Percentiles rank a stretch among this genome's conserved stretches.
These are phyloP conservation scores for Cryptococcus depauperatus DNA, from an alignment of 1,284 basidiomycete species.

Conservation along the genomic window DNA sequence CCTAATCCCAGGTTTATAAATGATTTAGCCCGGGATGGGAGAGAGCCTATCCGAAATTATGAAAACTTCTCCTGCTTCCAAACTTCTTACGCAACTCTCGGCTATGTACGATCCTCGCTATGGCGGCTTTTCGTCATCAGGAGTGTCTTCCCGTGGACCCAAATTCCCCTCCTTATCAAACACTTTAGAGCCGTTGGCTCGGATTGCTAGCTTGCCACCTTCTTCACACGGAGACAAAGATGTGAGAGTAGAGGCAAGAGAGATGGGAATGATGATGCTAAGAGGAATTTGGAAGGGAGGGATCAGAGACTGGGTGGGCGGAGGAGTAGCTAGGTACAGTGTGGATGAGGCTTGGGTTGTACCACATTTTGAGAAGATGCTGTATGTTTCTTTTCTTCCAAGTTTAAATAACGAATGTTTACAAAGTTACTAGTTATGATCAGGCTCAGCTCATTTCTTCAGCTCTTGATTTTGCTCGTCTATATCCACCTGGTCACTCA, in stretches of 20 bases:
- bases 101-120: conserved; percentile 33
- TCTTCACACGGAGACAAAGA: conserved; percentile 27
- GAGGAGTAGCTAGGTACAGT: conserved; percentile 47
- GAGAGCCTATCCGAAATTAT: conserved; percentile 9
- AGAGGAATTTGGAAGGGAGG: conserved; percentile 46
- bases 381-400: conserved; percentile 19
- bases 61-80: conserved; percentile 11
- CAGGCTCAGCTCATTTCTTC: conserved; percentile 44
- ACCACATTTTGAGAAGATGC: conserved; percentile 51
- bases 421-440: conserved; percentile 42
- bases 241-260: conserved; percentile 12
- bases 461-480: conserved; percentile 32
- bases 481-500: conserved; percentile 14
- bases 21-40: background rate
- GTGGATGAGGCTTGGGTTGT: conserved; percentile 49
- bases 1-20: background rate
- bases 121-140: conserved; percentile 45
- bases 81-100: conserved; percentile 23
- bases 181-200: conserved; percentile 30
- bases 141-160: conserved; percentile 28
- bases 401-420: background rate
- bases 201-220: conserved; percentile 16
- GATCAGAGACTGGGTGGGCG: conserved; percentile 48
- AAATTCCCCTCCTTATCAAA: conserved; percentile 43
- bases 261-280: conserved; percentile 34